Base-by-base conservation (phyloP, 2,329 filamentous ascomycete species). In the Xylariales sp. region DNA sequence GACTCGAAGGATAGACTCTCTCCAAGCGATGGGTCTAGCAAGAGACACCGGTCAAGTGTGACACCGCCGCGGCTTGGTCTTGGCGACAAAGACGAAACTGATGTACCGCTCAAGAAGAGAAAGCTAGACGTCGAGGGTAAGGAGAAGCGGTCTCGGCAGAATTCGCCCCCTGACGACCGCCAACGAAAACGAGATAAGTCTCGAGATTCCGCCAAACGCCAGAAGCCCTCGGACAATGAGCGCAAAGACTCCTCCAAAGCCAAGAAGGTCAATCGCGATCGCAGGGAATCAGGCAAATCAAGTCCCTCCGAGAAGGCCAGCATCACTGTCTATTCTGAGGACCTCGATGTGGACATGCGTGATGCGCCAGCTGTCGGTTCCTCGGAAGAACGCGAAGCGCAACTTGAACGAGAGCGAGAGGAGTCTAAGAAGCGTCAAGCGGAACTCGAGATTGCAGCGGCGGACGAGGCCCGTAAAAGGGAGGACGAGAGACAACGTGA, bases 261-360 rank as follows among this genome's bases (percentile, higher is more conserved):
- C 40, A 69, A 59, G 42, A 69, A 66, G 53, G 43, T 52, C 6
- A 66, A 57, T 31, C 61, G 63, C n/a, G 62, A 64, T 18, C 64
- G 67, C 3, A 64, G 64, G 35, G 69, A 73, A 20, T 60, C 58
- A 3, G 56, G 60, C 12, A 73, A 70, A 46, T 60, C 61, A 2
- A 55, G 51, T 8, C 55, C 62, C 2, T 59, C 61, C 4, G 74
- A 77, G 29, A 74, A 71, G 51, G 56, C 61, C 12, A 70, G 64
- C 41, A 74, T 78, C n/a, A 70, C 71, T 35, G 73, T 80, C 29
- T 78, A 78, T 49, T 73, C 73, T 1, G 76, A 80, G 46, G 75
- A 79, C 41, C 55, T 63, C 2, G 77, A 80, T 41, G 56, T 76
- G 7, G 73, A 76, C 15, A 80, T 80, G 76, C 63, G 61, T 2